Evolutionary conservation across 345 rosid species (phyloP), one percentile per base, ranked within the genome.

Genomic region (Punica granatum): DNA sequence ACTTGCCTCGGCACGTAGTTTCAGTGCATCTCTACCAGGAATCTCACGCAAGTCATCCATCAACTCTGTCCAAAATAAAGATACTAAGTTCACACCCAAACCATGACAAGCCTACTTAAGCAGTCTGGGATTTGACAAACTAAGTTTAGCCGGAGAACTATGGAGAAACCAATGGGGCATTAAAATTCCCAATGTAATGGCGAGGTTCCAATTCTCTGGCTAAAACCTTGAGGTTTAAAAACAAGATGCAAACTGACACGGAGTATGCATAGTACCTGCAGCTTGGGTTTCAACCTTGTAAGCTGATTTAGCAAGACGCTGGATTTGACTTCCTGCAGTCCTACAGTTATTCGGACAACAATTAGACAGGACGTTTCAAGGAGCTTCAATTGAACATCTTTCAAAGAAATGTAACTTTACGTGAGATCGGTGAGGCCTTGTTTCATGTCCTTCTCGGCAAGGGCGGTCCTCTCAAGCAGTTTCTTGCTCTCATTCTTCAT

Each of bases 1-100:
- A 76, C 80, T 78, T 78, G 73, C 99, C 89, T 94, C 99, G 35
- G 96, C 96, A 73, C 99, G 78, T 66, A 94, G 96, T 85, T 91
- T 89, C 75, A 94, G 73, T 16, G 98, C 88, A 64, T 94, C 98
- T 74, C 99, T 85, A 30, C 96, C 89, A 21, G 96, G 90, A 64
- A 88, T 82, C 77, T 94, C 92, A 64, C 99, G 86, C 56, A 94
- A 86, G 66, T 82, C 91, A 19, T 91, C 95, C 99, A 91, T 89
- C 74, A 94, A 79, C 85, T 79, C 99, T 94, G 66, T 63, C 68
- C 63, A 65, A 43, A 65, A 64, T 46, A 7, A 68, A 6, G 30
- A 67, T 62, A 60, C 33, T 34, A 33, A 21, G 42, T 19, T 49
- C 21, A 41, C 21, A 36, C 36, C 30, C 35, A 13, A 37, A 7